Base-by-base conservation (phyloP, 805 yeast species). In the Ogataea minuta region DNA sequence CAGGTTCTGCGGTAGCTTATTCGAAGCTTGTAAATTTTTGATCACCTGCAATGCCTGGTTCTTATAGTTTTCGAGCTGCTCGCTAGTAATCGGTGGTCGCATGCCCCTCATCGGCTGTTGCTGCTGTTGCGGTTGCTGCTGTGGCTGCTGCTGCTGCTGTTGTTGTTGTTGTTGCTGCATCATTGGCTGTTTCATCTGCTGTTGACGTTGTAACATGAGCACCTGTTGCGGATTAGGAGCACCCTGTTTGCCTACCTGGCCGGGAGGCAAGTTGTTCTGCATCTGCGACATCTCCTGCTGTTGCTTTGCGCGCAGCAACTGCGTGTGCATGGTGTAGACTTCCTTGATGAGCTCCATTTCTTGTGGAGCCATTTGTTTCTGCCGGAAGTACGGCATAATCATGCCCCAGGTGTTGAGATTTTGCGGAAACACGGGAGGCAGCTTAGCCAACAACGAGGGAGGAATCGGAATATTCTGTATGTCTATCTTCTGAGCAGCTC, bases 341-440 rank as follows among this genome's bases (percentile, higher is more conserved):
- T 77, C 81, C 56, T 77, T 80, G 30, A 85, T 77, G 16, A 74
- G 59, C 11, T 75, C 75, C 66, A 81, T 64, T 19, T 74, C 75
- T 23, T 77, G 72, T 6, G 75, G 72, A 1, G 84, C 77, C 27
- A 85, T 63, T 43, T 76, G 67, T 43, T 77, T 78, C 24, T 48
- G 54, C 46, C 75, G 72, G 47, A 77, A 74, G 49, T 80, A 72
- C 28, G 80, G 82, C 59, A 80, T 77, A 20, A 87, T 77, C 56
- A 80, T 85, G 15, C 78, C 76, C 96, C 96, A 89, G 6, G 95
- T 85, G 49, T 75, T 81, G 20, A 81, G 81, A 34, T 79, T 82
- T 10, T 81, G 81, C 0, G 96, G 96, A 23, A 87, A 67, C 7
- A 54, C 46, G 32, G 76, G 81, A 8, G 95, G 95, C 32, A 87